phyloP scores from a whole-genome alignment of 2,329 filamentous ascomycete genomes.

The Emydomyces testavorans region DNA sequence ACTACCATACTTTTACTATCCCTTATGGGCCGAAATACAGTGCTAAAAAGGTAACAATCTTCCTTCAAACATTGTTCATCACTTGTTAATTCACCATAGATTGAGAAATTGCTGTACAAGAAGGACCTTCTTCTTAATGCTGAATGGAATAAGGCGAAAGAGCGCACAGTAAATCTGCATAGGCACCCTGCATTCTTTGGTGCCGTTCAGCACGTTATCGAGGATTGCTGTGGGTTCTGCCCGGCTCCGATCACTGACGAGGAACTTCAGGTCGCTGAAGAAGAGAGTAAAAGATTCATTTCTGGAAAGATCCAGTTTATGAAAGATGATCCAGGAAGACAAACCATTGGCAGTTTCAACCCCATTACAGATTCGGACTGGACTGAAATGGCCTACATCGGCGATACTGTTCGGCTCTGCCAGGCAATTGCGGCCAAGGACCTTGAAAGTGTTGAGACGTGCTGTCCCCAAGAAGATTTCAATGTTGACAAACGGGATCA shows the following conservation, averaged over 20 bases:
- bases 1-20: constrained; percentile 58
- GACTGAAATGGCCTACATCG: constrained; percentile 81
- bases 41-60: constrained; percentile 25
- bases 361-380: constrained; percentile 72
- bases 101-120: constrained; percentile 71
- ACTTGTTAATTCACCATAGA: constrained; percentile 39
- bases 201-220: constrained; percentile 58
- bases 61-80: constrained; percentile 5
- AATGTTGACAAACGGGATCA: constrained; percentile 66
- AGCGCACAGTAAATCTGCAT: constrained; percentile 66
- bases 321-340: constrained; percentile 69
- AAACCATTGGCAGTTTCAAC: constrained; percentile 62
- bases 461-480: constrained; percentile 55
- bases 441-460: constrained; percentile 57
- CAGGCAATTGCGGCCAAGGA: constrained; percentile 70
- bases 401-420: constrained; percentile 64
- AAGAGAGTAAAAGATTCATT: constrained; percentile 65
- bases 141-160: constrained; percentile 70
- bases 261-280: constrained; percentile 58
- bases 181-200: constrained; percentile 81
- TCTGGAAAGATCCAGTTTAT: constrained; percentile 63
- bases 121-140: constrained; percentile 73
- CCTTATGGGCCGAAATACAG: constrained; percentile 24
- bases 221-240: constrained; percentile 73
- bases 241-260: constrained; percentile 57